Percentiles rank a stretch among this genome's conserved stretches.
Evolutionary conservation across 768 basidiomycete genomes (phyloP).

Genomic region (Tephrocybe rancida): DNA sequence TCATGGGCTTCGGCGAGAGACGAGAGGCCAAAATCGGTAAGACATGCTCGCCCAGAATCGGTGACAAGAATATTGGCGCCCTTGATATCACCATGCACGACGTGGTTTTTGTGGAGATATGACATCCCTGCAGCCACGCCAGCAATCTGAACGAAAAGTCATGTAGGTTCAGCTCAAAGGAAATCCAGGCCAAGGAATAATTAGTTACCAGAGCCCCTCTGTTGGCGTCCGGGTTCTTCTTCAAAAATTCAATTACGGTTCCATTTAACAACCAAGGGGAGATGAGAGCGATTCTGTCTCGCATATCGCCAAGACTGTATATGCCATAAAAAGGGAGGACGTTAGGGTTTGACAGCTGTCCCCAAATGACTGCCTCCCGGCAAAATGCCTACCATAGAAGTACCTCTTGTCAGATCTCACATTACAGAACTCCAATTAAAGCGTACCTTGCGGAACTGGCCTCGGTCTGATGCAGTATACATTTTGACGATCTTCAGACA

Average conservation of each 20-base stretch:
- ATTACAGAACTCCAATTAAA: neutral
- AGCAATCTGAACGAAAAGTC: neutral
- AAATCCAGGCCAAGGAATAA: too few species aligned
- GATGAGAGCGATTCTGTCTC: slow-evolving; percentile 1
- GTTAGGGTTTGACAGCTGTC: slow-evolving; percentile 4
- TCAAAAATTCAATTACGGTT: neutral
- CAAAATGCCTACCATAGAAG: neutral
- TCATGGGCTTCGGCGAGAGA: neutral
- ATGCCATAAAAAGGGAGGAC: slow-evolving; percentile 10
- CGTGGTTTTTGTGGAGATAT: neutral
- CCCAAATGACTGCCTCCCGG: slow-evolving; percentile 6
- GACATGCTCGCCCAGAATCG: neutral
- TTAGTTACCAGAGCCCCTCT: slow-evolving; percentile 1
- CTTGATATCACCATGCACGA: slow-evolving; percentile 9
- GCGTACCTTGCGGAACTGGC: neutral
- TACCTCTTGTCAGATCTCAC: neutral
- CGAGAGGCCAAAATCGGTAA: slow-evolving; percentile 8
- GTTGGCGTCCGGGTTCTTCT: neutral
- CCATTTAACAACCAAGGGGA: slow-evolving; percentile 9
- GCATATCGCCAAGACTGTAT: neutral
- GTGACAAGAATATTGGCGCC: slow-evolving; percentile 2
- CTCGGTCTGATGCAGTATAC: neutral
- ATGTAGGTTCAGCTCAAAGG: too few species aligned
- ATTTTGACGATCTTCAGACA: slow-evolving; percentile 2
- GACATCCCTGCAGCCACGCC: slow-evolving; percentile 1